Percentiles rank a stretch among this genome's conserved stretches.
phyloP scores from a whole-genome alignment of 768 basidiomycete genomes.

The Leccinum boreale region DNA sequence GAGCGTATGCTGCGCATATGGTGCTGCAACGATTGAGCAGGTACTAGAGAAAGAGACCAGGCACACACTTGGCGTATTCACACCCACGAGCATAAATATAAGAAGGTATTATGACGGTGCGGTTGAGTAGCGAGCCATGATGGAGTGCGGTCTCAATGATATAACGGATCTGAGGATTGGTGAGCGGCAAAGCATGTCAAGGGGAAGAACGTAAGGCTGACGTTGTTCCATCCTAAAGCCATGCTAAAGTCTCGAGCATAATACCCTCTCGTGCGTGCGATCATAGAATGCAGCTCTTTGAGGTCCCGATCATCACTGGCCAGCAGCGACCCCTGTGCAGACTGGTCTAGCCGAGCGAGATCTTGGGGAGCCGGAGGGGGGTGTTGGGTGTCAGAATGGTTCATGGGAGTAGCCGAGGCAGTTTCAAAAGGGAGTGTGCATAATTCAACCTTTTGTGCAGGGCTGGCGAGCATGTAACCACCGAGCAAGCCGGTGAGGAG shows the following conservation, averaged over 20 bases:
- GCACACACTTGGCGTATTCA: slow-evolving; percentile 30
- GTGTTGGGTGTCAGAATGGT: background rate
- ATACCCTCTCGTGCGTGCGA: slow-evolving; percentile 39
- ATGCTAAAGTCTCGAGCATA: slow-evolving; percentile 44
- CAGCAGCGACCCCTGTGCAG: slow-evolving; percentile 7
- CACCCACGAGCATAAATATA: slow-evolving; percentile 46
- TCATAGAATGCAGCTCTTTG: slow-evolving; percentile 32
- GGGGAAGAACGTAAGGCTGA: slow-evolving; percentile 17
- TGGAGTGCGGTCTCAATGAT: slow-evolving; percentile 45
- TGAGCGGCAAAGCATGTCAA: background rate
- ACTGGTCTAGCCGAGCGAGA: background rate
- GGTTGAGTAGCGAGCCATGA: slow-evolving; percentile 42
- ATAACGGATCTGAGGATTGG: slow-evolving; percentile 38
- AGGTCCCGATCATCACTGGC: slow-evolving; percentile 26
- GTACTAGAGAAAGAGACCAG: background rate
- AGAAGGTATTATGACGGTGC: slow-evolving; percentile 42
- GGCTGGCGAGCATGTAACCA: slow-evolving; percentile 22
- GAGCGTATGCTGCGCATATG: slow-evolving; percentile 39
- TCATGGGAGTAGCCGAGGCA: background rate
- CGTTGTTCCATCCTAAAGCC: slow-evolving; percentile 48
- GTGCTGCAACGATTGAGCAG: slow-evolving; percentile 10
- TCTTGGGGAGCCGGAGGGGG: background rate
- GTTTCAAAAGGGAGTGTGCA: slow-evolving; percentile 20
- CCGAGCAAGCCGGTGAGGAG: slow-evolving; percentile 25
- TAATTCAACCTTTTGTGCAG: slow-evolving; percentile 13